Evolutionary conservation across 352 stramenopile genomes (phyloP).

Genomic region (Phytopythium montanum): DNA sequence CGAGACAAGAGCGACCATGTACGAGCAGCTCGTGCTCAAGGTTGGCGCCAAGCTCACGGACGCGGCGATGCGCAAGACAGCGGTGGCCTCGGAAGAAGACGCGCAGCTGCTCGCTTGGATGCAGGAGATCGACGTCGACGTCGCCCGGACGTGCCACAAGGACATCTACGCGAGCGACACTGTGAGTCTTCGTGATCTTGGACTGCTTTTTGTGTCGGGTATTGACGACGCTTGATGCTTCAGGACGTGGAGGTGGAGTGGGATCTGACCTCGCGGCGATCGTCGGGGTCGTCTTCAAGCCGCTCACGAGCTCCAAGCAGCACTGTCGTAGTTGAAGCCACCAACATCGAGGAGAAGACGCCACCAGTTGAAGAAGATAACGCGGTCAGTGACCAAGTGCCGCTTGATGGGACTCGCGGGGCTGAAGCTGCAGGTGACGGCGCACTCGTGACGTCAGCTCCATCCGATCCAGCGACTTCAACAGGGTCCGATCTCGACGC

Average conservation of each 20-base stretch:
- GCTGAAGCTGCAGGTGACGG: not conserved
- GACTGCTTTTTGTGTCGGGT: not conserved
- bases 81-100: constrained; percentile 25
- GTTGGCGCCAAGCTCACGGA: constrained; percentile 42
- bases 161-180: constrained; percentile 38
- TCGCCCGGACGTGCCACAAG: constrained; percentile 66
- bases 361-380: no score
- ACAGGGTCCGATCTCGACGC: not conserved
- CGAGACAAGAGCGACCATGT: constrained; percentile 46
- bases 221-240: not conserved
- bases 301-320: not conserved
- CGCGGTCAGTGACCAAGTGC: not conserved
- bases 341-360: not conserved
- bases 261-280: not conserved
- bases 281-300: not conserved
- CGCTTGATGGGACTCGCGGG: not conserved
- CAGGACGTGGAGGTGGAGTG: not conserved
- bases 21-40: constrained; percentile 63
- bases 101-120: constrained; percentile 63
- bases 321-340: not conserved
- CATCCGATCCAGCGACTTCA: no score
- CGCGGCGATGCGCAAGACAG: constrained; percentile 16
- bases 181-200: constrained; percentile 12
- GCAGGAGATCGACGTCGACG: constrained; percentile 80
- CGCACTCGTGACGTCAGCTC: not conserved